These are phyloP conservation scores for Astrephomene gubernaculifera DNA, from an alignment of 139 green algal species.

Conservation along the genomic window DNA sequence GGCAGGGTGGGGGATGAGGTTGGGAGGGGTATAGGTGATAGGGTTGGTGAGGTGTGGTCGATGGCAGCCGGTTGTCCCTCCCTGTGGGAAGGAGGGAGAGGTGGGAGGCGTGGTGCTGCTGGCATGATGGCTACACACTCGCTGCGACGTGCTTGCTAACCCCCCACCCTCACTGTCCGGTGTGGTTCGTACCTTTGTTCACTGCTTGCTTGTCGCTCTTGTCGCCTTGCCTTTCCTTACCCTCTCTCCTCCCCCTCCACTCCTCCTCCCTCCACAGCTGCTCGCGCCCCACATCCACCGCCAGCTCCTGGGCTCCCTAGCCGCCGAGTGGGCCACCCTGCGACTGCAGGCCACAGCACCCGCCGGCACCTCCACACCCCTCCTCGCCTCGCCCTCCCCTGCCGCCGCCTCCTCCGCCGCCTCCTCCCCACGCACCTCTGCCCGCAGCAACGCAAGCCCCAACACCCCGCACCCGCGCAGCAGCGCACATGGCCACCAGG, in stretches of 20 bases:
- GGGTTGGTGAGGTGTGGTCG: not conserved
- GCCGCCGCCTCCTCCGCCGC: not conserved
- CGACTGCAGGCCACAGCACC: conserved; percentile 7
- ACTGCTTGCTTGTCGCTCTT: not conserved
- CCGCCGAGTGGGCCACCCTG: conserved; percentile 34
- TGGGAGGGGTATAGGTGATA: not conserved
- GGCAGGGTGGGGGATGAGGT: not conserved
- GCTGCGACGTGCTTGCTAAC: not conserved
- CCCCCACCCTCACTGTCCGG: not conserved
- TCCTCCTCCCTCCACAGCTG: conserved; percentile 6
- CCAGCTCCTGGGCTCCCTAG: conserved; percentile 34
- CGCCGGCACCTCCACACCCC: not conserved
- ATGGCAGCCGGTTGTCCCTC: too few species aligned
- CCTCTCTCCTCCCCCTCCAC: not conserved
- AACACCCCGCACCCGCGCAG: too few species aligned
- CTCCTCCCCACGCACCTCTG: not conserved
- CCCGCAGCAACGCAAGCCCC: too few species aligned
- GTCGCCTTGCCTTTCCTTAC: not conserved
- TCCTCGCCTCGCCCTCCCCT: not conserved
- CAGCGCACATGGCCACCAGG: too few species aligned
- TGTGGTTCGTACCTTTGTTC: not conserved
- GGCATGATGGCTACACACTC: not conserved
- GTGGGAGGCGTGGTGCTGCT: too few species aligned
- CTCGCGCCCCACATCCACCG: conserved; percentile 29
- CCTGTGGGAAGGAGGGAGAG: too few species aligned